Evolutionary conservation across 2,329 filamentous ascomycete species (phyloP), one percentile per base, ranked within the genome.

Genomic region (Phoma sp.): DNA sequence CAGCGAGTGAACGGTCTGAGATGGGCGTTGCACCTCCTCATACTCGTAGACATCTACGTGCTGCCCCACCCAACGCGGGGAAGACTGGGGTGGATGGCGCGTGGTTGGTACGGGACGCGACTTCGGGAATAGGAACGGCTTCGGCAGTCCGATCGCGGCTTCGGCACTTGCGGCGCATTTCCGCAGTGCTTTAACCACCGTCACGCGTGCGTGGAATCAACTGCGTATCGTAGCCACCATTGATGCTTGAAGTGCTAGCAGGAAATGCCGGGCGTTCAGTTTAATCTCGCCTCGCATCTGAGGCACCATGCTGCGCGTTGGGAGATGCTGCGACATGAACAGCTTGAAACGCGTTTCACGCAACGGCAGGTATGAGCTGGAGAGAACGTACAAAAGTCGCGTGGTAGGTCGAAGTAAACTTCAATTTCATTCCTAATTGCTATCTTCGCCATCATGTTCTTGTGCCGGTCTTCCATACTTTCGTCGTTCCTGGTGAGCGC

Each of bases 291-390:
- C 38, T 40, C 22, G 12, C 2, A 17, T 46, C 46, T 51, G 46
- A 51, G 52, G 52, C 52, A 50, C 24, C 41, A 37, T 32, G 36
- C 22, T 37, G 46, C 41, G 21, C 39, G n/a, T 17, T 31, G 25
- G 12, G 40, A 40, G 45, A 46, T 36, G 43, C 48, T 57, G 53
- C 47, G 53, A 57, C 53, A 51, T n/a, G 31, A 55, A 39, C 41
- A 47, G 52, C 47, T 19, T 51, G 53, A 51, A 57, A 51, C 53
- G 53, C 48, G 53, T 57, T 57, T 57, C 53, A 57, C 27, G n/a
- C 32, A 43, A 27, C 4, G 6, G 24, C 24, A 45, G 24, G 41
- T 32, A 43, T 24, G 12, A 15, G 24, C 31, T 22, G 31, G 12
- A 25, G 6, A 25, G 22, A 40, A 7, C 17, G 37, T 51, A 55